Conservation (phyloP, 306 rosid species). For the Argentina anserina region DNA sequence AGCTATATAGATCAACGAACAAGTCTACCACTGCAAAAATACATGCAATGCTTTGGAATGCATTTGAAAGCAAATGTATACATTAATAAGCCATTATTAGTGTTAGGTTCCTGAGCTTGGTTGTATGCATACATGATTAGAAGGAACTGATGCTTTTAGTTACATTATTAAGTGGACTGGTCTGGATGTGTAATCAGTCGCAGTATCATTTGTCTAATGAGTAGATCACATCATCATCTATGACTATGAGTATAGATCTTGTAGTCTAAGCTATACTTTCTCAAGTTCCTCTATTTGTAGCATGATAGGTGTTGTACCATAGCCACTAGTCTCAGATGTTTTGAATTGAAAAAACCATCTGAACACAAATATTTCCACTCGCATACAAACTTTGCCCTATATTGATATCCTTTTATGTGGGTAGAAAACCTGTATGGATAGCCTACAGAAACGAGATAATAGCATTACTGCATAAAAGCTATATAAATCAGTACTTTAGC, state of each 20-base stretch:
- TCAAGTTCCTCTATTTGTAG: neutral
- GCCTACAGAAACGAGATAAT: neutral
- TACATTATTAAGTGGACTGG: neutral
- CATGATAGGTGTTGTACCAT: neutral
- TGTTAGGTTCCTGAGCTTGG: neutral
- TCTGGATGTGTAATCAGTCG: no score
- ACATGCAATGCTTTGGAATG: no score
- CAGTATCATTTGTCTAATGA: no score
- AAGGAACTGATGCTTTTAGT: neutral
- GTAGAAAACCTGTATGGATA: neutral
- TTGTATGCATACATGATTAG: conserved; percentile 1
- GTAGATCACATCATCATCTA: neutral
- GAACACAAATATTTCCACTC: neutral
- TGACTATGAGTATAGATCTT: neutral
- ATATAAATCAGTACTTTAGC: neutral
- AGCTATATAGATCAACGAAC: neutral
- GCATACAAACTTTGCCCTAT: neutral
- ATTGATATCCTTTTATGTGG: neutral
- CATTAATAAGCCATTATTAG: no score
- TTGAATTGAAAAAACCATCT: neutral
- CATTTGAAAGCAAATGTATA: neutral
- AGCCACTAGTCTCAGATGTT: neutral
- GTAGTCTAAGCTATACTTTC: neutral
- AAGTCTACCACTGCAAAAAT: neutral
- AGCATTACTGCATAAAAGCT: neutral